phyloP scores from a whole-genome alignment of 2,329 filamentous ascomycete species.

The Lizonia empirigonia region DNA sequence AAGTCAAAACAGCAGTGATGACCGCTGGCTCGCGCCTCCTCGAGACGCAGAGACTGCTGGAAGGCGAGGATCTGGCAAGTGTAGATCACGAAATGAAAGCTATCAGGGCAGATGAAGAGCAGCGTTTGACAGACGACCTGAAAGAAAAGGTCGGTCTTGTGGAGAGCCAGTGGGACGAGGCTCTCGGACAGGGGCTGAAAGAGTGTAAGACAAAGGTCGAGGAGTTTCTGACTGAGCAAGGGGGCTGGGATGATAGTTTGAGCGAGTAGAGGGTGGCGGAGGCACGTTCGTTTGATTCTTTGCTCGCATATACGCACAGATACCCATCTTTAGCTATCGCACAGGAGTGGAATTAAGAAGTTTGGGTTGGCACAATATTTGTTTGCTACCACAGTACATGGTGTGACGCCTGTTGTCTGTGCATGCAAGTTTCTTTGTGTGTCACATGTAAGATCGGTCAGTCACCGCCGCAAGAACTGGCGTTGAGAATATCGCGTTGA shows the following conservation, averaged over 20 bases:
- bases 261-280: constrained; percentile 41
- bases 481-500: background rate
- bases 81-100: constrained; percentile 58
- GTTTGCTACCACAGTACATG: too few species aligned
- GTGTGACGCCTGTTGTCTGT: background rate
- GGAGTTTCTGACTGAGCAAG: constrained; percentile 72
- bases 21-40: constrained; percentile 69
- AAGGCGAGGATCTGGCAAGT: constrained; percentile 48
- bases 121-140: constrained; percentile 77
- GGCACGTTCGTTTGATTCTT: constrained; percentile 22
- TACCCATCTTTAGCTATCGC: constrained; percentile 35
- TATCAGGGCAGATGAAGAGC: constrained; percentile 70
- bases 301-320: constrained; percentile 37
- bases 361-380: background rate
- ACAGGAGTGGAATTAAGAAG: background rate
- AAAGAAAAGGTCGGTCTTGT: constrained; percentile 93
- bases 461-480: background rate
- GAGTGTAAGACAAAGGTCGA: constrained; percentile 76
- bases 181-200: constrained; percentile 77
- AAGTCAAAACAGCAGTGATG: constrained; percentile 81
- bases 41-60: constrained; percentile 64
- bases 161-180: constrained; percentile 88
- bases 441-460: background rate
- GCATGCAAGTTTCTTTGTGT: background rate
- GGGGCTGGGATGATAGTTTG: constrained; percentile 81